phyloP scores from a whole-genome alignment of 768 basidiomycete genomes.

The Suillus subluteus region DNA sequence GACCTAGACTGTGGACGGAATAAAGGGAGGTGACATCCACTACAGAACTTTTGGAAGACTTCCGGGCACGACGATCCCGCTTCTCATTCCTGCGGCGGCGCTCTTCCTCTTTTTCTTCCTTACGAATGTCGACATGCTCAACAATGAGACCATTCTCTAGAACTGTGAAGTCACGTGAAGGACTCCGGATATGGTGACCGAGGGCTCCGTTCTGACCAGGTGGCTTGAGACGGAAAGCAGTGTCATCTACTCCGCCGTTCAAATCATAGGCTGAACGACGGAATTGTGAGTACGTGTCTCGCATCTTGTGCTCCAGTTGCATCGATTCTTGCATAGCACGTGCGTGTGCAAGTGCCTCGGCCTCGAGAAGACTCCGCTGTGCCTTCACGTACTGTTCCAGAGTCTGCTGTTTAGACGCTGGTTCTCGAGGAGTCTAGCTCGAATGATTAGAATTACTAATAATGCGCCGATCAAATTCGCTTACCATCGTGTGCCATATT shows the following conservation, averaged over 20 bases:
- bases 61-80: slow-evolving; percentile 62
- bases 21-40: slow-evolving; percentile 77
- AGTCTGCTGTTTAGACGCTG: slow-evolving; percentile 81
- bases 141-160: slow-evolving; percentile 90
- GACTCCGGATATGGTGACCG: slow-evolving; percentile 47
- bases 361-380: slow-evolving; percentile 80
- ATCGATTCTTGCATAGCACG: slow-evolving; percentile 79
- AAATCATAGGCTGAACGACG: slow-evolving; percentile 79
- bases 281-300: slow-evolving; percentile 79
- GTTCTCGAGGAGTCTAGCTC: slow-evolving; percentile 86
- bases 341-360: slow-evolving; percentile 78
- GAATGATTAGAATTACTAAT: slow-evolving; percentile 18
- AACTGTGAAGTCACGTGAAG: slow-evolving; percentile 75
- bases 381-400: slow-evolving; percentile 81
- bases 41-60: slow-evolving; percentile 70
- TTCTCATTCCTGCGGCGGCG: slow-evolving; percentile 71
- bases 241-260: slow-evolving; percentile 52
- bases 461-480: slow-evolving; percentile 31
- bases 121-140: slow-evolving; percentile 83
- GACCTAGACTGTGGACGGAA: slow-evolving; percentile 61
- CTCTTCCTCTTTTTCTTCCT: slow-evolving; percentile 78
- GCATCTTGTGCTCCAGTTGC: slow-evolving; percentile 74
- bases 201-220: slow-evolving; percentile 42
- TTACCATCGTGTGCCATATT: slow-evolving; percentile 77
- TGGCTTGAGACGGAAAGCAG: slow-evolving; percentile 73